Conservation (phyloP, 2,329 filamentous ascomycete species). For the Colletotrichum sp. region DNA sequence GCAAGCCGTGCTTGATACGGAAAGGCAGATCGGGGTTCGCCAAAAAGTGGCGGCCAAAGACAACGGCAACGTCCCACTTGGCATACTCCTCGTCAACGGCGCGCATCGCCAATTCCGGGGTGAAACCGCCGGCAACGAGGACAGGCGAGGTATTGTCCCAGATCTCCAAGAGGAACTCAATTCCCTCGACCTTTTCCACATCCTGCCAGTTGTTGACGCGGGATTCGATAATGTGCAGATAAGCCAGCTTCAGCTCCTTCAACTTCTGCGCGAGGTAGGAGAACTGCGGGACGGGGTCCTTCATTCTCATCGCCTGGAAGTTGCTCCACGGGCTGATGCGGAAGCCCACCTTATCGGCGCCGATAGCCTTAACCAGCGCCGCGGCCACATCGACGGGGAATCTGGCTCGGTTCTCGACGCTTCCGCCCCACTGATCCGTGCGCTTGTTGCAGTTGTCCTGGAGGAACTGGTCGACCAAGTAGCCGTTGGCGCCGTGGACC, state of each 20-base stretch:
- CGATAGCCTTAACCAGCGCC: constrained; percentile 44
- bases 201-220: constrained; percentile 51
- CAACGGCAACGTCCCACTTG: constrained; percentile 33
- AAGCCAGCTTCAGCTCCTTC: constrained; percentile 59
- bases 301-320: constrained; percentile 70
- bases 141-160: constrained; percentile 33
- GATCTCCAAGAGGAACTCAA: constrained; percentile 38
- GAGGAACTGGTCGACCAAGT: constrained; percentile 66
- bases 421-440: constrained; percentile 57
- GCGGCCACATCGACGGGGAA: constrained; percentile 56
- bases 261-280: constrained; percentile 58
- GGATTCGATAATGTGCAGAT: constrained; percentile 66
- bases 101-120: constrained; percentile 23
- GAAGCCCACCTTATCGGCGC: constrained; percentile 57
- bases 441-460: constrained; percentile 55
- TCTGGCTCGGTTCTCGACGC: constrained; percentile 55
- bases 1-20: constrained; percentile 29
- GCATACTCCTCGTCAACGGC: constrained; percentile 34
- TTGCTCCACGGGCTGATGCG: constrained; percentile 65
- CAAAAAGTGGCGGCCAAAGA: constrained; percentile 37
- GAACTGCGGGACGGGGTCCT: constrained; percentile 68
- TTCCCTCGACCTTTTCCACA: constrained; percentile 34
- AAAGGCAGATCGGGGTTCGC: constrained; percentile 34
- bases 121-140: constrained; percentile 40
- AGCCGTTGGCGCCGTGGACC: constrained; percentile 61